Conservation (phyloP, 306 rosid species). For the Vigna unguiculata region DNA sequence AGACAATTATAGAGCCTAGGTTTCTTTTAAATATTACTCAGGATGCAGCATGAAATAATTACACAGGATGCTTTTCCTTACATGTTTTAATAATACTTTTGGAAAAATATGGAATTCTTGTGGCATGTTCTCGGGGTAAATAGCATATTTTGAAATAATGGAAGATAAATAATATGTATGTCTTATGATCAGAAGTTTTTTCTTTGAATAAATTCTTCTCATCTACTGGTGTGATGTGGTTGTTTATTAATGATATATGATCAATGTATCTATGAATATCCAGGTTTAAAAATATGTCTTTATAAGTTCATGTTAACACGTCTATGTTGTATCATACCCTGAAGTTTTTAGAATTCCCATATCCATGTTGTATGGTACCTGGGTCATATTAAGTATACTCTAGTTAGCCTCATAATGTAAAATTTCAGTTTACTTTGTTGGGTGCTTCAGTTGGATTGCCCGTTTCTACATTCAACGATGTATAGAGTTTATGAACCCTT, state of each 20-base stretch:
- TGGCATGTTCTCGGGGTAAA: not conserved
- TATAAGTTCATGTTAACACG: too few relatives aligned
- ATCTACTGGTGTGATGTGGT: not conserved
- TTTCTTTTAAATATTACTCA: not conserved
- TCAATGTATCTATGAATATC: not conserved
- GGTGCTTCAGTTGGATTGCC: not conserved
- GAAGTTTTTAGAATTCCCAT: not conserved
- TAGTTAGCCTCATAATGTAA: not conserved
- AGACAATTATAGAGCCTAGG: not conserved
- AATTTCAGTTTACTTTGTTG: not conserved
- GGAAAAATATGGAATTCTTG: constrained; percentile 5
- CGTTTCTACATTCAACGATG: not conserved
- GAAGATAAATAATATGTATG: not conserved
- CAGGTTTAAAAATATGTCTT: too few relatives aligned
- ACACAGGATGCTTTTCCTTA: not conserved
- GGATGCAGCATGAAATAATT: not conserved
- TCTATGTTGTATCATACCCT: not conserved
- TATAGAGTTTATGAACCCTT: not conserved
- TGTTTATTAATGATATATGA: not conserved
- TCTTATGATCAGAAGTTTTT: not conserved
- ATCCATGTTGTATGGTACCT: not conserved
- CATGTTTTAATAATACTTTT: not conserved
- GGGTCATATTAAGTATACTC: not conserved
- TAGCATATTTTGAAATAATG: not conserved
- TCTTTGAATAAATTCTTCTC: not conserved